Percentiles rank a stretch among this genome's conserved stretches.
These are phyloP conservation scores for Simplicillium aogashimaense DNA, from an alignment of 2,329 filamentous ascomycete genomes.

Conservation along the genomic window DNA sequence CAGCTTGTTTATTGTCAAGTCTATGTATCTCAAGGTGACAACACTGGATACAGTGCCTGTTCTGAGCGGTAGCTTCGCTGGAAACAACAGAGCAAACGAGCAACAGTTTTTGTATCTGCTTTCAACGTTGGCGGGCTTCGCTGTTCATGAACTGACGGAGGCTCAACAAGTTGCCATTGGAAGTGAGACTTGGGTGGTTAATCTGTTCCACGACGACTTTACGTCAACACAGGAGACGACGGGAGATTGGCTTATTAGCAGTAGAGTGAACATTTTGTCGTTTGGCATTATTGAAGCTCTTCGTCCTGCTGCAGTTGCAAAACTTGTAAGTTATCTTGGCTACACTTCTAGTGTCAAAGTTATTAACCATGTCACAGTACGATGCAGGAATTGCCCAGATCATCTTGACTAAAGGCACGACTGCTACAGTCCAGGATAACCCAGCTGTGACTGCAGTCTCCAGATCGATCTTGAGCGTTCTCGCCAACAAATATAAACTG, in stretches of 20 bases:
- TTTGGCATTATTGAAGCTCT: slow-evolving; percentile 28
- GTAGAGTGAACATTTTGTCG: slow-evolving; percentile 22
- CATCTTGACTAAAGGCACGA: slow-evolving; percentile 18
- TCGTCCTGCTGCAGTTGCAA: slow-evolving; percentile 19
- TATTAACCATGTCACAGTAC: slow-evolving; percentile 20
- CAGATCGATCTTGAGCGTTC: slow-evolving; percentile 26
- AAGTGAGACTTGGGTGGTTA: slow-evolving; percentile 22
- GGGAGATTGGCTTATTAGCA: slow-evolving; percentile 22
- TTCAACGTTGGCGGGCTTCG: slow-evolving; percentile 24
- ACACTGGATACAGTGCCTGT: slow-evolving; percentile 13
- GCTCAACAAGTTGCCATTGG: slow-evolving; percentile 22
- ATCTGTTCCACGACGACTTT: slow-evolving; percentile 24
- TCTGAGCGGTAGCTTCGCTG: slow-evolving; percentile 21
- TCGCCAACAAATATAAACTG: slow-evolving; percentile 35
- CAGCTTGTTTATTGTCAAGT: slow-evolving; percentile 23
- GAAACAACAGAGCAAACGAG: slow-evolving; percentile 15
- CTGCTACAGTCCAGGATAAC: slow-evolving; percentile 12
- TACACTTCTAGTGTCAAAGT: neutral
- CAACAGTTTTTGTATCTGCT: slow-evolving; percentile 25
- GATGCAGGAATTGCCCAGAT: slow-evolving; percentile 23
- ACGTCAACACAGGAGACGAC: slow-evolving; percentile 7
- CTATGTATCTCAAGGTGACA: slow-evolving; percentile 31
- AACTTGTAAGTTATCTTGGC: slow-evolving; percentile 18
- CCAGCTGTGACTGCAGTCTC: slow-evolving; percentile 13
- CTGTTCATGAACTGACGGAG: slow-evolving; percentile 25